A percentile compares a stretch with the other conserved stretches of the same genome.
Conservation (phyloP, 1,284 basidiomycete species). For the Marasmius tenuissimus region DNA sequence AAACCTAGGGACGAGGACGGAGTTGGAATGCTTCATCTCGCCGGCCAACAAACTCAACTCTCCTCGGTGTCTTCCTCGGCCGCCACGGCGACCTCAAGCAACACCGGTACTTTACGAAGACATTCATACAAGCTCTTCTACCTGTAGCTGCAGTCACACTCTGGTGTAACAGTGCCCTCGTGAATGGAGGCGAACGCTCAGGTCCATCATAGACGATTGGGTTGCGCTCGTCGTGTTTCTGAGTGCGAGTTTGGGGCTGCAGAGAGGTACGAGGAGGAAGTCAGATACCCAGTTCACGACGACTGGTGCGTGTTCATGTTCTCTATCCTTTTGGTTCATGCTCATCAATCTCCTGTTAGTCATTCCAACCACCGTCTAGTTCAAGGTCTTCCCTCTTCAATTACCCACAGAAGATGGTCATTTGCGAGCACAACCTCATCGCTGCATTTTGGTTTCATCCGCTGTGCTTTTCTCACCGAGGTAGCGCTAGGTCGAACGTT, state of each 20-base stretch:
- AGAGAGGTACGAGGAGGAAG: constrained; percentile 69
- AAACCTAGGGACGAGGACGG: too few relatives aligned
- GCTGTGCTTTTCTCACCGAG: constrained; percentile 52
- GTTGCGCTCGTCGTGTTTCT: constrained; percentile 57
- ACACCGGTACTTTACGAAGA: constrained; percentile 56
- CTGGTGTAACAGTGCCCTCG: constrained; percentile 45
- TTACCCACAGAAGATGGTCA: constrained; percentile 36
- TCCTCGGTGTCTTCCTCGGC: constrained; percentile 61
- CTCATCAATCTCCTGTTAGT: constrained; percentile 29
- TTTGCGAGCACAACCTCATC: constrained; percentile 60
- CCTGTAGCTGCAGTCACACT: constrained; percentile 57
- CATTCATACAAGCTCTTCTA: constrained; percentile 59
- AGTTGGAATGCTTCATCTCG: too few relatives aligned
- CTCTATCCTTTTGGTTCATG: not conserved
- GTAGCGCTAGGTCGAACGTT: constrained; percentile 53
- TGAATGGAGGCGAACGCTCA: constrained; percentile 42
- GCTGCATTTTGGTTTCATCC: constrained; percentile 55
- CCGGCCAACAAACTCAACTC: constrained; percentile 65
- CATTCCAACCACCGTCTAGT: constrained; percentile 73
- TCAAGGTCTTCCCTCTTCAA: constrained; percentile 61
- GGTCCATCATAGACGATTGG: constrained; percentile 57
- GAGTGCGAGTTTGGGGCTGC: constrained; percentile 58
- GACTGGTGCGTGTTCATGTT: constrained; percentile 37
- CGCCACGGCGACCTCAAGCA: constrained; percentile 58
- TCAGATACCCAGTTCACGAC: constrained; percentile 63